A percentile compares a stretch with the other conserved stretches of the same genome.
Evolutionary conservation across 768 basidiomycete genomes (phyloP).

Genomic region (Boletus vinaceobasis): DNA sequence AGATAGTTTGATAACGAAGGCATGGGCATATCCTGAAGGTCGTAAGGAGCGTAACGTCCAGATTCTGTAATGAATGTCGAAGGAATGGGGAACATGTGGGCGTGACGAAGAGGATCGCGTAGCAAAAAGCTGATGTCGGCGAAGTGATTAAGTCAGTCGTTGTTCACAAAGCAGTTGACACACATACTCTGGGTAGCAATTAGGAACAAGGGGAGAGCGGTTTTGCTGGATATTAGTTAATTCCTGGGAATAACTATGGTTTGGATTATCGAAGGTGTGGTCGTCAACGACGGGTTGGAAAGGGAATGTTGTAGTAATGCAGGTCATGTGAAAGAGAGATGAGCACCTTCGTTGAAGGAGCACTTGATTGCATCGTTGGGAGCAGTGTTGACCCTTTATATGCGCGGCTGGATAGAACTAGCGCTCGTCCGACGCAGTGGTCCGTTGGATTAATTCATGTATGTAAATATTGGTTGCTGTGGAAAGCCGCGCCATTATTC

Average conservation of each 20-base stretch:
- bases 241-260: background rate
- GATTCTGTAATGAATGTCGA: background rate
- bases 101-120: background rate
- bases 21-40: background rate
- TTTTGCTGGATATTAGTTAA: background rate
- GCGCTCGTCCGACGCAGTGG: background rate
- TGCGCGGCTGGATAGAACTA: background rate
- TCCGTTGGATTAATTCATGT: background rate
- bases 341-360: background rate
- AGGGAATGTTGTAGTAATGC: background rate
- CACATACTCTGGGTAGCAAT: constrained; percentile 2
- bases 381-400: background rate
- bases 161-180: background rate
- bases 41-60: background rate
- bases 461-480: background rate
- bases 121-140: background rate
- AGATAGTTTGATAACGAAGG: background rate
- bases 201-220: background rate
- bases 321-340: background rate
- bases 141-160: background rate
- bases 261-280: background rate
- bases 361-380: background rate
- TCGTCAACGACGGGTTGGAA: background rate
- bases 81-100: background rate
- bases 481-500: background rate